phyloP scores from a whole-genome alignment of 2,329 filamentous ascomycete species.

The Chalara sp. region DNA sequence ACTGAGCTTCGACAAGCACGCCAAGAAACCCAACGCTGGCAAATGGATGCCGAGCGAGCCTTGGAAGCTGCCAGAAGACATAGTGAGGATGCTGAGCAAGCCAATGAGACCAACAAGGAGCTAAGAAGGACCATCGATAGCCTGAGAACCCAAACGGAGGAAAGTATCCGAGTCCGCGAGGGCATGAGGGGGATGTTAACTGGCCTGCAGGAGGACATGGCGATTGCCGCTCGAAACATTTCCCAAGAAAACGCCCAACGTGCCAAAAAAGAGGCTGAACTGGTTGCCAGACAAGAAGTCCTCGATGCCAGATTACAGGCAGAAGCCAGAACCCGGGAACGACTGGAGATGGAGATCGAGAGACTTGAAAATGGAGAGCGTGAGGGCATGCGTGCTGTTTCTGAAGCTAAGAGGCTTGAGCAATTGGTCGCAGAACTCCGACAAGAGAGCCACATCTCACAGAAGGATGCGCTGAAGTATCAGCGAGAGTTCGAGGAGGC shows the following conservation, averaged over 20 bases:
- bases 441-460: slow-evolving; percentile 57
- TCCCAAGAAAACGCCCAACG: slow-evolving; percentile 76
- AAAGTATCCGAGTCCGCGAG: slow-evolving; percentile 79
- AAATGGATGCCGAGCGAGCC: slow-evolving; percentile 52
- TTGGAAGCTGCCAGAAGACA: slow-evolving; percentile 59
- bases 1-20: slow-evolving; percentile 47
- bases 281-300: slow-evolving; percentile 72
- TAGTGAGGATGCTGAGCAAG: slow-evolving; percentile 50
- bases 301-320: slow-evolving; percentile 71
- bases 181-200: slow-evolving; percentile 79
- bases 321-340: slow-evolving; percentile 63
- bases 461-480: slow-evolving; percentile 38
- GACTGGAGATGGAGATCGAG: slow-evolving; percentile 60
- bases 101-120: slow-evolving; percentile 59
- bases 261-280: slow-evolving; percentile 71
- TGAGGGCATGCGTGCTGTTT: slow-evolving; percentile 56
- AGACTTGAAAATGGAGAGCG: slow-evolving; percentile 58
- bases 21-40: slow-evolving; percentile 54
- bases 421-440: slow-evolving; percentile 47
- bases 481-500: slow-evolving; percentile 82
- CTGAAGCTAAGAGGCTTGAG: slow-evolving; percentile 56
- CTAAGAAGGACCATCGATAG: slow-evolving; percentile 68
- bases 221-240: slow-evolving; percentile 68
- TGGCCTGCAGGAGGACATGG: slow-evolving; percentile 82
- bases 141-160: slow-evolving; percentile 72